Percentiles rank a stretch among this genome's conserved stretches.
These are phyloP conservation scores for Cotoneaster glaucophyllus DNA, from an alignment of 306 rosid genomes.

Conservation along the genomic window DNA sequence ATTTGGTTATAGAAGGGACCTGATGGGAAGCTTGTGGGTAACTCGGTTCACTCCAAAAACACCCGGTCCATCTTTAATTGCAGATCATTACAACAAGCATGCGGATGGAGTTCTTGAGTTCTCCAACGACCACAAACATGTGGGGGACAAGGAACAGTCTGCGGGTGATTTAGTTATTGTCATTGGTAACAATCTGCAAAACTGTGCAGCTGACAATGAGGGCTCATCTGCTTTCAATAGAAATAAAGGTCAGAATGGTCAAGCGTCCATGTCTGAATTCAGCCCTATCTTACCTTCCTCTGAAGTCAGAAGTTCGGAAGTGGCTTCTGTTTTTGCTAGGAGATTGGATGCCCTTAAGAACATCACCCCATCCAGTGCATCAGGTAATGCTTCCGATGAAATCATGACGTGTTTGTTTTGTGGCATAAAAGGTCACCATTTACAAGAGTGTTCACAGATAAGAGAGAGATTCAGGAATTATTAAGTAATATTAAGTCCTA, in stretches of 20 bases:
- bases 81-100: slow-evolving; percentile 21
- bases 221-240: slow-evolving; percentile 18
- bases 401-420: slow-evolving; percentile 54
- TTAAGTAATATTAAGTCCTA: slow-evolving; percentile 31
- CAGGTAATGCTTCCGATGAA: slow-evolving; percentile 26
- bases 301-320: slow-evolving; percentile 36
- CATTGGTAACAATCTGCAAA: slow-evolving; percentile 24
- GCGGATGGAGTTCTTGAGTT: slow-evolving; percentile 27
- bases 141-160: slow-evolving; percentile 22
- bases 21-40: slow-evolving; percentile 58
- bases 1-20: slow-evolving; percentile 22
- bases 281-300: slow-evolving; percentile 19
- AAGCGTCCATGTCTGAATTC: slow-evolving; percentile 16
- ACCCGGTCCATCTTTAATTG: slow-evolving; percentile 17
- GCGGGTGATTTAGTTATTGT: slow-evolving; percentile 17
- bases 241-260: slow-evolving; percentile 24
- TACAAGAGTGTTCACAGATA: slow-evolving; percentile 43
- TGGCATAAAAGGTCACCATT: slow-evolving; percentile 60
- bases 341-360: slow-evolving; percentile 67
- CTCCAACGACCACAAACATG: slow-evolving; percentile 25
- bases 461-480: slow-evolving; percentile 49
- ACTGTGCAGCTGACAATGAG: slow-evolving; percentile 21
- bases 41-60: slow-evolving; percentile 54
- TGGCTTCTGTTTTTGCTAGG: slow-evolving; percentile 57
- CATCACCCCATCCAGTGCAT: slow-evolving; percentile 22